Evolutionary conservation across 1,284 basidiomycete genomes (phyloP).

Genomic region (Rhodotorula sp.): DNA sequence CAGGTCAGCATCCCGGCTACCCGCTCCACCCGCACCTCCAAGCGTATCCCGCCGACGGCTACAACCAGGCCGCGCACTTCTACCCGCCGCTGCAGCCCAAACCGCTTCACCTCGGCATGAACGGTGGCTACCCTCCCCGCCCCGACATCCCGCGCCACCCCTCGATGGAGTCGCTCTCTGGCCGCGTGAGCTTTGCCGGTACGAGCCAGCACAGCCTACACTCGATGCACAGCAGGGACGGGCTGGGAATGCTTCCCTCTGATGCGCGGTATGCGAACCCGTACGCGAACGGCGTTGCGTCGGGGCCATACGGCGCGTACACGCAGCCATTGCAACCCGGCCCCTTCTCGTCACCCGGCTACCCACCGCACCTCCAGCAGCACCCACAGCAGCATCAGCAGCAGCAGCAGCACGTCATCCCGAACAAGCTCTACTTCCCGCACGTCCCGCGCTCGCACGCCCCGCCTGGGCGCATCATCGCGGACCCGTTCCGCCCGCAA

Average conservation of each 20-base stretch:
- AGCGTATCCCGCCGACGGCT: conserved; percentile 19
- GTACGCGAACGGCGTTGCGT: neutral
- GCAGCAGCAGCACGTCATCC: neutral
- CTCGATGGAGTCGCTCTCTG: conserved; percentile 28
- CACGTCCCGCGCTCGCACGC: conserved; percentile 13
- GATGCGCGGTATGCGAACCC: neutral
- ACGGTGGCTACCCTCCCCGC: neutral
- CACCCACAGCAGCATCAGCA: neutral
- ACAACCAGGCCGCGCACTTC: neutral
- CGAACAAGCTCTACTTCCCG: conserved; percentile 32
- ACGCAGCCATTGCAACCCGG: neutral
- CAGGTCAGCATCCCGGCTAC: conserved; percentile 19
- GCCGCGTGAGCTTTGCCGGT: conserved; percentile 15
- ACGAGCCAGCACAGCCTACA: conserved; percentile 1
- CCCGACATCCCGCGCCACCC: conserved; percentile 19
- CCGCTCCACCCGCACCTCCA: conserved; percentile 1
- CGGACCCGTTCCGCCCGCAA: neutral
- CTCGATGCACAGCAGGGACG: neutral
- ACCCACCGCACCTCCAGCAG: neutral
- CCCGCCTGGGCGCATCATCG: neutral
- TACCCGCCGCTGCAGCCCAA: neutral
- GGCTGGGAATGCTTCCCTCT: neutral
- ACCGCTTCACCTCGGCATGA: neutral
- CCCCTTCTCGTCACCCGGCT: neutral
- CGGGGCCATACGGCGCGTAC: neutral